These are phyloP conservation scores for Parachaetomium inaequale DNA, from an alignment of 495 filamentous ascomycete species.

Conservation along the genomic window DNA sequence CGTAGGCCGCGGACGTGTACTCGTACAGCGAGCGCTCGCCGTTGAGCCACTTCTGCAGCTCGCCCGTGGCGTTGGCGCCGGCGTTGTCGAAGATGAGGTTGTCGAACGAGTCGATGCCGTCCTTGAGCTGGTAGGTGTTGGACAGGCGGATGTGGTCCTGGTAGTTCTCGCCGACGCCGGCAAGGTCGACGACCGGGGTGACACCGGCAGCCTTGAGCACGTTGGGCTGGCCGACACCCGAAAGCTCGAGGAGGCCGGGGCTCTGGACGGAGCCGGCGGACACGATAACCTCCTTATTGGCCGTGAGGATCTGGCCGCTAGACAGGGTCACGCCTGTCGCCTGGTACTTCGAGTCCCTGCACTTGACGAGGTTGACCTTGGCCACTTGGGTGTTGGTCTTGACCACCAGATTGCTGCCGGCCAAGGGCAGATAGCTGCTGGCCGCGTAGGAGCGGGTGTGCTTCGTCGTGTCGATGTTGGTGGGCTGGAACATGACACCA, in stretches of 20 bases:
- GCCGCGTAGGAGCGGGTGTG: slow-evolving; percentile 39
- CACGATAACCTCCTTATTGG: slow-evolving; percentile 49
- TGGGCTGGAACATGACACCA: slow-evolving; percentile 36
- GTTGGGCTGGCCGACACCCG: slow-evolving; percentile 45
- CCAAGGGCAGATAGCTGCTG: slow-evolving; percentile 23
- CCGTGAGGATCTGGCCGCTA: slow-evolving; percentile 29
- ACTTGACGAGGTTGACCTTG: slow-evolving; percentile 20
- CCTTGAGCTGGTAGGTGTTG: slow-evolving; percentile 8
- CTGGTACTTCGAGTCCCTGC: background rate
- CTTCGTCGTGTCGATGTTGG: slow-evolving; percentile 32
- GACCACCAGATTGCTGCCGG: slow-evolving; percentile 20
- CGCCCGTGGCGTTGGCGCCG: slow-evolving; percentile 1
- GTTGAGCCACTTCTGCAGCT: slow-evolving; percentile 18
- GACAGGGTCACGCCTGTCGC: slow-evolving; percentile 32
- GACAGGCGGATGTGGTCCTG: slow-evolving; percentile 46
- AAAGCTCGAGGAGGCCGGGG: slow-evolving; percentile 50
- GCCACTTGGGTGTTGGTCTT: slow-evolving; percentile 19
- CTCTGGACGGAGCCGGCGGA: slow-evolving; percentile 50
- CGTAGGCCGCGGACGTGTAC: slow-evolving; percentile 23
- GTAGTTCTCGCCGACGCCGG: slow-evolving; percentile 55
- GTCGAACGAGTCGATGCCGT: slow-evolving; percentile 21
- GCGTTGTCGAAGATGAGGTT: slow-evolving; percentile 3
- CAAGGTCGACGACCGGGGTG: slow-evolving; percentile 40
- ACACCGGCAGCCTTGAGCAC: slow-evolving; percentile 43
- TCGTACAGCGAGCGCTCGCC: slow-evolving; percentile 34